phyloP scores from a whole-genome alignment of 2,329 filamentous ascomycete genomes.

The Alternaria triticina region DNA sequence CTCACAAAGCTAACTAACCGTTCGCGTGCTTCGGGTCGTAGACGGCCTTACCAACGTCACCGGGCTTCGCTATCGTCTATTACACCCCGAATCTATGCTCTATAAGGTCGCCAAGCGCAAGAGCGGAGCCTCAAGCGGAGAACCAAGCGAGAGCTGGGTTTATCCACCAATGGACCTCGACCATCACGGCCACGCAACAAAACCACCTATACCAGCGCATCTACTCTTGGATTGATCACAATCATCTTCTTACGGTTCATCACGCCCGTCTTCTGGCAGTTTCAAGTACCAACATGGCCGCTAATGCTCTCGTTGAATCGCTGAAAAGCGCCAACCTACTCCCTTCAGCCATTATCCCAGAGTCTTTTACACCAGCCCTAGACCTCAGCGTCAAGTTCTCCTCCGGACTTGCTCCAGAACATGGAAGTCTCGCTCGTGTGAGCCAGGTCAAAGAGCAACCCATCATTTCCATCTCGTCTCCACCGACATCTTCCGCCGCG shows the following conservation, averaged over 20 bases:
- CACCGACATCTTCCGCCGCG: not conserved
- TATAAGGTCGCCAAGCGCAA: slow-evolving; percentile 3
- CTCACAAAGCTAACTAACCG: not conserved
- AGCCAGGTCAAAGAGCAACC: slow-evolving; percentile 33
- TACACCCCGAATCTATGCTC: slow-evolving; percentile 11
- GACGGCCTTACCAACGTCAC: not conserved
- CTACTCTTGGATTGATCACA: not conserved
- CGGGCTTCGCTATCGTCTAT: not conserved
- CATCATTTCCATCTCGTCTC: slow-evolving; percentile 39
- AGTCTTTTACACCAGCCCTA: slow-evolving; percentile 52
- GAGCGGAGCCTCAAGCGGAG: slow-evolving; percentile 13
- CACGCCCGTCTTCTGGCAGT: not conserved
- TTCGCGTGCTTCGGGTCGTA: not conserved
- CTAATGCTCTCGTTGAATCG: slow-evolving; percentile 25
- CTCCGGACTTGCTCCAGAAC: slow-evolving; percentile 21
- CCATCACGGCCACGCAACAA: slow-evolving; percentile 1
- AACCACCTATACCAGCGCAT: not conserved
- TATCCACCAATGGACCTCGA: slow-evolving; percentile 17
- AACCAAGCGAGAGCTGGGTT: slow-evolving; percentile 2
- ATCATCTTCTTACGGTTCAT: not conserved
- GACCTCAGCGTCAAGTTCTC: slow-evolving; percentile 48
- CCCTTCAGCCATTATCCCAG: slow-evolving; percentile 49
- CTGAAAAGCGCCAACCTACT: slow-evolving; percentile 36
- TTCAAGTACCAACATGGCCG: not conserved
- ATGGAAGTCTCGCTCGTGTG: slow-evolving; percentile 46